Evolutionary conservation across 1,139 yeast species (phyloP).

Genomic region (Zygosaccharomyces sapae): DNA sequence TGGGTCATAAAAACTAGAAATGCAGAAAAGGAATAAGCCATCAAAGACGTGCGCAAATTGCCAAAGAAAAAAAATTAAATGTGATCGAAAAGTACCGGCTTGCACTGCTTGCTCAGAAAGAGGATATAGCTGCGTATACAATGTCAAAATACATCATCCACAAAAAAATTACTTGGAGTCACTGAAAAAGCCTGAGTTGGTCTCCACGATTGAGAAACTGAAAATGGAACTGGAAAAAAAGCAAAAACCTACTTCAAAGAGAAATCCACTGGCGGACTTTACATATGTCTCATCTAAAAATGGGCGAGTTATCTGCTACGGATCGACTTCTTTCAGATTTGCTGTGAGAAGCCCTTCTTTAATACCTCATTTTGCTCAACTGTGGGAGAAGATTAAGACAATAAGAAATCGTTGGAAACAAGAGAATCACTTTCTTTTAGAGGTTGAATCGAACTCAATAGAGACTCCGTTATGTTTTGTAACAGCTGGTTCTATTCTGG

Average conservation of each 20-base stretch:
- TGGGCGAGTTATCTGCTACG: slow-evolving; percentile 5
- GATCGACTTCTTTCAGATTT: slow-evolving; percentile 8
- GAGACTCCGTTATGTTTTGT: not conserved
- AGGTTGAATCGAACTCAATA: slow-evolving; percentile 3
- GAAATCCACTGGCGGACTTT: slow-evolving; percentile 3
- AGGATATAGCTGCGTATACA: not conserved
- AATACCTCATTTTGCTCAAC: not conserved
- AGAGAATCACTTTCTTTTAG: slow-evolving; percentile 5
- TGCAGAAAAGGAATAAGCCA: slow-evolving; percentile 5
- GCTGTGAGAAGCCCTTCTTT: not conserved
- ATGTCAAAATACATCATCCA: not conserved
- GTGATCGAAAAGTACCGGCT: slow-evolving; percentile 7
- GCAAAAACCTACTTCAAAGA: too few relatives aligned
- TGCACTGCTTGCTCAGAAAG: slow-evolving; percentile 3
- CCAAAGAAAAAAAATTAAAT: slow-evolving; percentile 5
- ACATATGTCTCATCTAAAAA: slow-evolving; percentile 6
- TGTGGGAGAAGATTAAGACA: slow-evolving; percentile 5
- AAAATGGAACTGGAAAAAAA: not conserved
- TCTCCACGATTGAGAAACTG: slow-evolving; percentile 5
- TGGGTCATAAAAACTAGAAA: too few relatives aligned
- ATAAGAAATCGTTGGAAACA: slow-evolving; percentile 6
- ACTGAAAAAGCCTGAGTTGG: slow-evolving; percentile 3
- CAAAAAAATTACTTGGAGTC: not conserved
- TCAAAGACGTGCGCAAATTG: slow-evolving; percentile 8
- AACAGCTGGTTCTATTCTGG: not conserved